A percentile compares a stretch with the other conserved stretches of the same genome.
These are phyloP conservation scores for Naegleria fowleri DNA, from an alignment of 208 protist species.

Conservation along the genomic window DNA sequence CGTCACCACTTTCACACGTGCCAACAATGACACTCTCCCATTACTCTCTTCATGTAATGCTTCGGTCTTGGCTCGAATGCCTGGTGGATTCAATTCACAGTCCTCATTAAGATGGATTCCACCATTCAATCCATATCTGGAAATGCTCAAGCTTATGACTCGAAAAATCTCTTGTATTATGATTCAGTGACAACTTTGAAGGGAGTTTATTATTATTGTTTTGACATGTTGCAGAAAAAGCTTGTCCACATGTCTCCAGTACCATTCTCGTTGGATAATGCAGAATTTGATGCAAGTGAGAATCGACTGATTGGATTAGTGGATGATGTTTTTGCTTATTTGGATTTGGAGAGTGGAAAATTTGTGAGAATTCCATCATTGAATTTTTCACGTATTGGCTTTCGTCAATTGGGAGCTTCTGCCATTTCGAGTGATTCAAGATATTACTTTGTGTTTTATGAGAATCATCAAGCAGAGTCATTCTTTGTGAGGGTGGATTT, in stretches of 20 bases:
- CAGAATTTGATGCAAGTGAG: background rate
- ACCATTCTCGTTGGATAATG: background rate
- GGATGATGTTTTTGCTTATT: background rate
- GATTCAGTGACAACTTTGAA: background rate
- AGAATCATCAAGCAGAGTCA: background rate
- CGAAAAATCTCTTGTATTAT: background rate
- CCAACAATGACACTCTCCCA: background rate
- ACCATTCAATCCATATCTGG: background rate
- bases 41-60: background rate
- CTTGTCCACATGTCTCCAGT: background rate
- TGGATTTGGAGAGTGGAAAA: background rate
- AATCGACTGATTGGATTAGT: background rate
- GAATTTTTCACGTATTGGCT: background rate
- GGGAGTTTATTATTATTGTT: background rate
- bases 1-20: background rate
- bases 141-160: background rate
- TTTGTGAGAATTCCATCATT: background rate
- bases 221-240: background rate
- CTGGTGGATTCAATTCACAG: no score
- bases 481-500: background rate
- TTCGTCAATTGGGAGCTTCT: background rate
- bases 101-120: no score
- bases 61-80: background rate
- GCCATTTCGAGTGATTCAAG: background rate
- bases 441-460: constrained; percentile 7